These are phyloP conservation scores for Brassica nigra DNA, from an alignment of 345 rosid genomes.

Conservation along the genomic window DNA sequence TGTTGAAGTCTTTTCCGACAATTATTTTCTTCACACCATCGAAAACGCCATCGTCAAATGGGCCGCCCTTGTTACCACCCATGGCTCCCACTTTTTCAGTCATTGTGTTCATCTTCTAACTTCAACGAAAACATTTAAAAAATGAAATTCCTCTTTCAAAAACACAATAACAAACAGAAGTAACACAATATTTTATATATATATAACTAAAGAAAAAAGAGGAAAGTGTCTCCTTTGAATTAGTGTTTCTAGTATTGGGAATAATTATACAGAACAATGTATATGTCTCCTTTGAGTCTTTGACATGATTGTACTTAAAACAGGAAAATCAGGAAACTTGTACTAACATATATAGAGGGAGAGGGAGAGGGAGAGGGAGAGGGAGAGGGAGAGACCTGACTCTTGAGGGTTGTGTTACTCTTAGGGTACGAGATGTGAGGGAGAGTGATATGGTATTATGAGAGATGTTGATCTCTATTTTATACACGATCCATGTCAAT, in stretches of 20 bases:
- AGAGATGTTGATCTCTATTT: not conserved
- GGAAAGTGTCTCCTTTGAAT: not conserved
- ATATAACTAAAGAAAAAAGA: not conserved
- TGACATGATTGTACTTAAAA: not conserved
- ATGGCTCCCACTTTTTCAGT: slow-evolving; percentile 12
- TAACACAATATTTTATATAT: not conserved
- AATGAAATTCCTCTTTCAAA: not conserved
- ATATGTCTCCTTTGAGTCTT: not conserved
- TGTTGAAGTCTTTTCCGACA: not conserved
- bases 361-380: not conserved
- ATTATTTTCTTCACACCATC: slow-evolving; percentile 29
- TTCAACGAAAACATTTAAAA: not conserved
- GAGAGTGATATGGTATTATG: not conserved
- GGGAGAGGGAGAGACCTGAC: slow-evolving; percentile 8
- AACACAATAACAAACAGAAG: not conserved
- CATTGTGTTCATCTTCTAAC: slow-evolving; percentile 13
- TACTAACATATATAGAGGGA: not conserved
- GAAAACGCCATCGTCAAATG: slow-evolving; percentile 35
- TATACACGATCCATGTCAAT: not conserved
- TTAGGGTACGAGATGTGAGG: not conserved
- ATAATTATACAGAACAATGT: not conserved
- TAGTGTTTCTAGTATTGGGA: not conserved
- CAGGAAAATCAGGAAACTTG: not conserved
- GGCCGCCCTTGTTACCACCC: slow-evolving; percentile 23
- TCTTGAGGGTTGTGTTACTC: not conserved